These are phyloP conservation scores for Sclerotiophoma versabilis DNA, from an alignment of 2,329 filamentous ascomycete genomes.

Conservation along the genomic window DNA sequence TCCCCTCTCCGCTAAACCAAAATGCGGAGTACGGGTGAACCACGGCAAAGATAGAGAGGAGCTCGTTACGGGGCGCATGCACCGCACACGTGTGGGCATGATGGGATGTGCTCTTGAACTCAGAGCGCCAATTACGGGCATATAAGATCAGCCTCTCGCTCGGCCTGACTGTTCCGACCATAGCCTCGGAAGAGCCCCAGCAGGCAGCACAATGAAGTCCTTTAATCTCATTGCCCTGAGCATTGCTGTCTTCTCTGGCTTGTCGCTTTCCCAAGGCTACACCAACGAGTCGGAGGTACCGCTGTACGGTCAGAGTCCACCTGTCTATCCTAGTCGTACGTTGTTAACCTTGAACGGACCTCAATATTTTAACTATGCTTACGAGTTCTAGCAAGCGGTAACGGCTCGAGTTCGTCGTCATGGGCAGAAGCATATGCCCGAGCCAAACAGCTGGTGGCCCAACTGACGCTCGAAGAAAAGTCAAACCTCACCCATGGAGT, in stretches of 20 bases:
- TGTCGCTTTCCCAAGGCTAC: slow-evolving; percentile 26
- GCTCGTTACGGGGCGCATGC: slow-evolving; percentile 20
- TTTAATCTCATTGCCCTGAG: slow-evolving; percentile 9
- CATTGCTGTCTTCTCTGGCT: slow-evolving; percentile 19
- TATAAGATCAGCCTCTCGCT: background rate
- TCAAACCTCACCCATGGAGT: slow-evolving; percentile 50
- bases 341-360: background rate
- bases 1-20: slow-evolving; percentile 26
- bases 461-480: slow-evolving; percentile 54
- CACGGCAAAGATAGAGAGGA: slow-evolving; percentile 10
- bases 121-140: background rate
- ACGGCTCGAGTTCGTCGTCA: slow-evolving; percentile 30
- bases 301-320: slow-evolving; percentile 38
- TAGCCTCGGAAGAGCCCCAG: background rate
- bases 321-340: slow-evolving; percentile 42
- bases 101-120: slow-evolving; percentile 10
- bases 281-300: slow-evolving; percentile 40
- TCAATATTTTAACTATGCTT: background rate
- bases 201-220: slow-evolving; percentile 9
- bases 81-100: background rate
- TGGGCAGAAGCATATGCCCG: slow-evolving; percentile 44
- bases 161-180: background rate
- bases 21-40: slow-evolving; percentile 23
- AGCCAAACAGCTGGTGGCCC: slow-evolving; percentile 49
- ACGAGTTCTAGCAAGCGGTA: slow-evolving; percentile 28